Base-by-base conservation (phyloP, 1,284 basidiomycete genomes). In the Sanghuangporus baumii region DNA sequence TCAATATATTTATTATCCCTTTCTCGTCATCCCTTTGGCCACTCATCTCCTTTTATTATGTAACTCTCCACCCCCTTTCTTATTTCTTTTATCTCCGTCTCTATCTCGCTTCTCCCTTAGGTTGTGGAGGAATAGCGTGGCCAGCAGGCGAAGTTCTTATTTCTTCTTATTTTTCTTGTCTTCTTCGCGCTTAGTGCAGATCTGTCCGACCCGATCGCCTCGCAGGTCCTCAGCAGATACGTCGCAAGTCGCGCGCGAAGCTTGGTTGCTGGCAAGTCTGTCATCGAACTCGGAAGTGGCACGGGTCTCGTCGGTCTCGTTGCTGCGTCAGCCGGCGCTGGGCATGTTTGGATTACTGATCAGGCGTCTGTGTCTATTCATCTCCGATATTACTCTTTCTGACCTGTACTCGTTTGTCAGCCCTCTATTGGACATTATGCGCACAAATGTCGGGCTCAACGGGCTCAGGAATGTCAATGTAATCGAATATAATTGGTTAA, bases 81-180 rank as follows among this genome's bases (percentile, higher is more conserved):
- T 38, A 4, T 11, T 31, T 31, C 37, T 41, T 56, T 56, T 31
- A 2, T 52, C 23, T 52, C 23, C 52, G 20, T 31, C 11, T 16
- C 4, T 16, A 20, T 16, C 9, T 36, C 31, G 26, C 37, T 55
- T 55, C 16, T 55, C 52, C 9, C 20, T 56, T 88, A 23, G 94
- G 94, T 2, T 97, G 95, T 72, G 94, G 94, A 14, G 94, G 94
- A 0, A 84, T 94, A 55, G 87, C 93, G 11, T 97, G 94, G 94
- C 93, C 93, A 3, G 91, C 94, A 12, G 94, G 94, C 66, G 86
- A 95, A 82, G 94, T 94, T 37, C 34, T 54, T 66, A 66, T 80
- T 71, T 20, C 71, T 69, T 66, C 66, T 46, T 57, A 12, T 20
- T 55, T 16, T 36, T 7, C 60, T 43, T 37, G 40, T 63, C 37